Base-by-base conservation (phyloP, 106 monocot species). In the Allium fistulosum region DNA sequence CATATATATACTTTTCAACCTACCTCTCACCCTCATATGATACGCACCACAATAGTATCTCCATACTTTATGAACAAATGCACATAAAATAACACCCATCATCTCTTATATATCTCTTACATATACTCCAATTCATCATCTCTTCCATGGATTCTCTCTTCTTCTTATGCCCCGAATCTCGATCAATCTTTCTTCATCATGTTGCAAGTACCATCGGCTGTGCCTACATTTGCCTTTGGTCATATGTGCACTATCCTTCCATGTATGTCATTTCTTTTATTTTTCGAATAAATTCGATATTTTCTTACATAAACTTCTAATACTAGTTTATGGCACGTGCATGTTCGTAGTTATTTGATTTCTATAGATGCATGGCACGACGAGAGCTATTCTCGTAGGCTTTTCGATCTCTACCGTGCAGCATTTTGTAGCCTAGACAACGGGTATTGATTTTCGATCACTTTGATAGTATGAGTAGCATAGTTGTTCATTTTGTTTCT, bases 161-260 rank as follows among this genome's bases (percentile, higher is more conserved):
- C 69, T 67, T 72, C 67, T 73, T 87, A 16, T 8, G 45, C 65
- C 27, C 51, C n/a, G 85, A 77, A 14, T 61, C 63, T 10, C 83
- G 88, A 57, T 16, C 63, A 4, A 66, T 22, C 46, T 72, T 86
- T 71, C 77, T 93, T 59, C 76, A 74, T 16, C 65, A 14, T 14
- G 63, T 69, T 0, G 74, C 66, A 0, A 78, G 66, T 53, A 15
- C 70, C 7, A 69, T 83, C 12, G 81, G 81, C 8, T 93, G 88
- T 61, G n/a, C 61, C 1, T 85, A 93, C 49, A 77, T 93, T 61
- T 93, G 74, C 67, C 17, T 93, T 4, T 93, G 93, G 93, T 81
- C 79, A 26, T 86, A 81, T 16, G 45, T 78, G n/a, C 85, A 77
- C 8, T 75, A 37, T 13, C 80, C 74, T 47, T 71, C 81, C 68